Conservation (phyloP, 129 eudicot species). For the Artemisia argyi region DNA sequence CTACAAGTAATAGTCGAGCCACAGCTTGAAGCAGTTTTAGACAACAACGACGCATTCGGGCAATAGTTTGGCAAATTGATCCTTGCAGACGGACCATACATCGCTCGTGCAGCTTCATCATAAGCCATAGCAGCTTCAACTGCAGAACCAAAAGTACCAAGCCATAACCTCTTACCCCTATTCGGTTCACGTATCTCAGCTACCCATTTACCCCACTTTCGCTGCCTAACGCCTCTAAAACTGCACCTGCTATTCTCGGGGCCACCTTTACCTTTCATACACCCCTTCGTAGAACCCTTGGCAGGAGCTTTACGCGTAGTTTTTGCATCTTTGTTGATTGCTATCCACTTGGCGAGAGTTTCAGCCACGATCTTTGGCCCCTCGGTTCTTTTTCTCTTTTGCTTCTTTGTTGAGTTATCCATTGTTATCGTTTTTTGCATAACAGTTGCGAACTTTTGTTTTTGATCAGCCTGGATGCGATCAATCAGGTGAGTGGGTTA, state of each 20-base stretch:
- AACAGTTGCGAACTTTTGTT: too few relatives aligned
- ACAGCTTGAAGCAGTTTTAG: constrained; percentile 1
- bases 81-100: constrained; percentile 71
- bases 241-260: constrained; percentile 56
- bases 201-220: constrained; percentile 98
- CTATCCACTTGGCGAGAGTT: constrained; percentile 72
- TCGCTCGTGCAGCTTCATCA: constrained; percentile 85
- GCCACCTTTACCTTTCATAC: constrained; percentile 97
- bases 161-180: constrained; percentile 67
- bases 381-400: constrained; percentile 41
- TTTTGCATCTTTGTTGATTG: constrained; percentile 34
- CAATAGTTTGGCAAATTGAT: constrained; percentile 41
- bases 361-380: constrained; percentile 50
- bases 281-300: constrained; percentile 84
- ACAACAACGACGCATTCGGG: not conserved
- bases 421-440: not conserved
- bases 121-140: constrained; percentile 79
- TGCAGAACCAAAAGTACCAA: constrained; percentile 67
- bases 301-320: constrained; percentile 47
- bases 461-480: too few relatives aligned
- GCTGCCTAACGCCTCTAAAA: constrained; percentile 82
- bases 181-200: constrained; percentile 87
- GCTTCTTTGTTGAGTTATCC: constrained; percentile 44
- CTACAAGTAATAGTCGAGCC: constrained; percentile 5
- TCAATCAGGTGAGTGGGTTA: too few relatives aligned